Conservation (phyloP, 441 rosid genomes). For the Flueggea neowawraea region DNA sequence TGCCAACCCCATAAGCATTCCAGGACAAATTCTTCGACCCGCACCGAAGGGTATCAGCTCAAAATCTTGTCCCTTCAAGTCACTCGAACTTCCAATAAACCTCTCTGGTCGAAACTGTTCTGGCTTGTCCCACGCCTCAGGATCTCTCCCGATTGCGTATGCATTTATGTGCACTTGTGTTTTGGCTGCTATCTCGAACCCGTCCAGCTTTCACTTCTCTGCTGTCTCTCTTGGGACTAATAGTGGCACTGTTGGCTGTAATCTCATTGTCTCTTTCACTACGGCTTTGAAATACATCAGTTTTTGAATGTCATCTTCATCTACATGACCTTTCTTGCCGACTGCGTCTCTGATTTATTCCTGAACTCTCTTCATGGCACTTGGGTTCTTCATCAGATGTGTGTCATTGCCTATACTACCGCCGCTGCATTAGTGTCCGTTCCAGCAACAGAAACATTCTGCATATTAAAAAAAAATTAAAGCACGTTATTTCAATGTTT, state of each 20-base stretch:
- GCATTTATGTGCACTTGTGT: conserved; percentile 34
- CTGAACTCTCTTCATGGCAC: conserved; percentile 20
- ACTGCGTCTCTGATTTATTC: conserved; percentile 13
- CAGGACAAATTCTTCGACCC: neutral
- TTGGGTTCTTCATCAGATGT: conserved; percentile 16
- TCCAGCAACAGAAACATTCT: conserved; percentile 16
- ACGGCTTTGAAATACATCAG: conserved; percentile 29
- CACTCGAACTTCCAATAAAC: conserved; percentile 22
- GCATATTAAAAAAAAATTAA: too few relatives aligned
- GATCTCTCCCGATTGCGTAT: conserved; percentile 38
- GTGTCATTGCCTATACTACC: conserved; percentile 17
- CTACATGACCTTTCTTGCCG: conserved; percentile 22
- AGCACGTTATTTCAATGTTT: too few relatives aligned
- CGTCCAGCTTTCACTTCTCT: conserved; percentile 19
- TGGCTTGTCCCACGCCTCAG: conserved; percentile 29
- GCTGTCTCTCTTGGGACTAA: conserved; percentile 31
- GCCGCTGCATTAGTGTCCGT: conserved; percentile 14
- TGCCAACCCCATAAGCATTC: neutral
- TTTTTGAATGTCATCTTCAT: conserved; percentile 22
- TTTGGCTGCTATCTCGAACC: conserved; percentile 26
- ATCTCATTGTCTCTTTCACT: conserved; percentile 38
- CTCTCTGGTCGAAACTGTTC: conserved; percentile 35
- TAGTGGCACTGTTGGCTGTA: conserved; percentile 39
- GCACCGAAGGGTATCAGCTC: conserved; percentile 29
- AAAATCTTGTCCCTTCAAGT: conserved; percentile 22